A percentile compares a stretch with the other conserved stretches of the same genome.
phyloP scores from a whole-genome alignment of 2,329 filamentous ascomycete genomes.

The Colletotrichum sp. region DNA sequence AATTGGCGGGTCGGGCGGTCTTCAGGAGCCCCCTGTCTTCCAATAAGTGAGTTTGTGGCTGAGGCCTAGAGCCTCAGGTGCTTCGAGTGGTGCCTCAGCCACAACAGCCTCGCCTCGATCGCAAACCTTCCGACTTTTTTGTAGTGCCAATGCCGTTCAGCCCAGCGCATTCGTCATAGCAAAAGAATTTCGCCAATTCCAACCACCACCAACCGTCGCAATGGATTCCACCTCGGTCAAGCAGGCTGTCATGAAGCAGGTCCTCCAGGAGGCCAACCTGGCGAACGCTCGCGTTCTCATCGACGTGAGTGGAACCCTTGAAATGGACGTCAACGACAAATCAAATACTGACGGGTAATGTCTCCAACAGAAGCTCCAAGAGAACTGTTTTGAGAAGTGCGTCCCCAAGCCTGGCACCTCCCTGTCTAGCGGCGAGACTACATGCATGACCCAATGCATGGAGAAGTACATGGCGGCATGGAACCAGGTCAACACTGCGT shows the following conservation, averaged over 20 bases:
- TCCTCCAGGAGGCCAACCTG: conserved; percentile 68
- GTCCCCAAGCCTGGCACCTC: conserved; percentile 72
- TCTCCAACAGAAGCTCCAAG: conserved; percentile 72
- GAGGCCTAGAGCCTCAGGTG: background rate
- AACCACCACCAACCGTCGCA: conserved; percentile 25
- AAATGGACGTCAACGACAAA: background rate
- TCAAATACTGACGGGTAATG: background rate
- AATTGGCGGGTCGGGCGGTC: background rate
- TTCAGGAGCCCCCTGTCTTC: background rate
- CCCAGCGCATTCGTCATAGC: background rate
- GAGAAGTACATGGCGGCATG: conserved; percentile 85
- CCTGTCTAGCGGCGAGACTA: conserved; percentile 70
- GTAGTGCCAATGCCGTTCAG: background rate
- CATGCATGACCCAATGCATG: conserved; percentile 78
- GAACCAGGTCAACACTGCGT: conserved; percentile 75
- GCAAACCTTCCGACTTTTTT: conserved; percentile 16
- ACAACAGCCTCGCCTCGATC: conserved; percentile 7
- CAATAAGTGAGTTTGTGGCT: background rate
- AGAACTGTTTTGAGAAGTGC: conserved; percentile 82
- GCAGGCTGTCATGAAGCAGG: conserved; percentile 68
- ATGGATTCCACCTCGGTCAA: conserved; percentile 67
- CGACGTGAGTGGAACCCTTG: conserved; percentile 56
- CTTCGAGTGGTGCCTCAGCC: background rate
- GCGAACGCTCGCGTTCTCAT: conserved; percentile 74
- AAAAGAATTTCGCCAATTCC: background rate